Evolutionary conservation across 768 basidiomycete genomes (phyloP).

Genomic region (Collybia sp.): DNA sequence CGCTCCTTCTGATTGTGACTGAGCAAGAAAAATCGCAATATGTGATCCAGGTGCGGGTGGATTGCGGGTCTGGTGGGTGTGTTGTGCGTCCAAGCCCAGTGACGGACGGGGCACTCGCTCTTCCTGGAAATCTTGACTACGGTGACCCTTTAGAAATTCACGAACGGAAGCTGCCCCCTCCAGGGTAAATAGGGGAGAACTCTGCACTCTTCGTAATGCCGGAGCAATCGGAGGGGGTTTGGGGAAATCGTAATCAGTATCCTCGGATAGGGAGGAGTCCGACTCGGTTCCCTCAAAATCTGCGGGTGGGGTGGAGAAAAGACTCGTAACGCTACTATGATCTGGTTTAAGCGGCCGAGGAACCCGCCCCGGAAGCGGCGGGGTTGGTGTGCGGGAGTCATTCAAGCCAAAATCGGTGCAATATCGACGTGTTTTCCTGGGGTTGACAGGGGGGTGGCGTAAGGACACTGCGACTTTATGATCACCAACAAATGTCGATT

Average conservation of each 20-base stretch:
- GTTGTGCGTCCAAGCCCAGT: background rate
- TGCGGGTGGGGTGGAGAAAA: conserved; percentile 22
- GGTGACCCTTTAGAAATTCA: conserved; percentile 16
- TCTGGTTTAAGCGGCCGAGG: conserved; percentile 8
- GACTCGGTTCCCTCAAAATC: conserved; percentile 24
- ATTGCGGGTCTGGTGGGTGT: too few species aligned
- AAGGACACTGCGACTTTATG: background rate
- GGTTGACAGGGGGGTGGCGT: conserved; percentile 18
- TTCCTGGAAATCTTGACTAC: conserved; percentile 8
- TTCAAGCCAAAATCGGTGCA: conserved; percentile 25
- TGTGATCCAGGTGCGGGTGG: too few species aligned
- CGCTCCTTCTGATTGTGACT: background rate
- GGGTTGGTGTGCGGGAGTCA: conserved; percentile 6
- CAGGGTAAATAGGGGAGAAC: conserved; percentile 33
- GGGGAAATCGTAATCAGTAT: conserved; percentile 32
- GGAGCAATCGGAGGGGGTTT: conserved; percentile 39
- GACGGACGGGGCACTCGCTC: background rate
- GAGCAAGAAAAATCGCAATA: background rate
- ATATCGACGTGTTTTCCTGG: conserved; percentile 23
- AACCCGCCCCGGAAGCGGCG: conserved; percentile 5
- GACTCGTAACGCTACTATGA: conserved; percentile 16
- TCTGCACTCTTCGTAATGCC: conserved; percentile 36
- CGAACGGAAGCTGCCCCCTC: conserved; percentile 20
- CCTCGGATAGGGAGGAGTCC: conserved; percentile 31
- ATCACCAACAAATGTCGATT: too few species aligned